These are phyloP conservation scores for Daldinia bambusicola DNA, from an alignment of 495 filamentous ascomycete genomes.

Conservation along the genomic window DNA sequence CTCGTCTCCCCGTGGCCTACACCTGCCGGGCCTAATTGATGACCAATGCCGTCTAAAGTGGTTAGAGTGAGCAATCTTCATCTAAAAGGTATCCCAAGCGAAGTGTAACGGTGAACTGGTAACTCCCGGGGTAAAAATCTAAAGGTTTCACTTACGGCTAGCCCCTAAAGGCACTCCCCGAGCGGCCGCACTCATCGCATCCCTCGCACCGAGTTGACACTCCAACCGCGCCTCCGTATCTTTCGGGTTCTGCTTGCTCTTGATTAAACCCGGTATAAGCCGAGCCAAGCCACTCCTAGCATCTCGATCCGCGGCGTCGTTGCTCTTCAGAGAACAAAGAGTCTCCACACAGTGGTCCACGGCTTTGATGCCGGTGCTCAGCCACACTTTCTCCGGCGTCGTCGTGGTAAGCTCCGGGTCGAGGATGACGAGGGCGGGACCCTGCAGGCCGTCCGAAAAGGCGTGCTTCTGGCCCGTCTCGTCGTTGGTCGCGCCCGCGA, in stretches of 20 bases:
- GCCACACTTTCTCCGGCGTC: constrained; percentile 66
- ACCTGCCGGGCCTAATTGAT: constrained; percentile 70
- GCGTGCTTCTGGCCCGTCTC: constrained; percentile 61
- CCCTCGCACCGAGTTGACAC: constrained; percentile 65
- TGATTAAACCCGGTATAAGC: constrained; percentile 63
- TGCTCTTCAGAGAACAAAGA: constrained; percentile 58
- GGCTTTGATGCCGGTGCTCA: constrained; percentile 66
- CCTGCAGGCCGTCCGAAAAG: constrained; percentile 56
- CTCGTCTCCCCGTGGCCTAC: constrained; percentile 73
- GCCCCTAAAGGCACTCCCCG: constrained; percentile 64
- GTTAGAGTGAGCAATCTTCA: constrained; percentile 7
- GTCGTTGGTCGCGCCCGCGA: constrained; percentile 67
- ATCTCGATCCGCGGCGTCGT: constrained; percentile 53
- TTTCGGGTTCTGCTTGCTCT: constrained; percentile 55
- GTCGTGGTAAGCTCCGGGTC: constrained; percentile 63
- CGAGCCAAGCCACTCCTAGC: constrained; percentile 57
- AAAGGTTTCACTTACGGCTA: constrained; percentile 51
- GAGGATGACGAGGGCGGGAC: constrained; percentile 64
- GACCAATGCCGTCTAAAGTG: constrained; percentile 64
- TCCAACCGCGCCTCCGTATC: constrained; percentile 59
- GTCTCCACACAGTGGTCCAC: constrained; percentile 72
- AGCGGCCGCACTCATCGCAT: constrained; percentile 64
- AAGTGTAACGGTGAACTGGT: background rate
- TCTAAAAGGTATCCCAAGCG: background rate
- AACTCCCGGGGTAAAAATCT: background rate